phyloP scores from a whole-genome alignment of 2,329 filamentous ascomycete genomes.

The Sporothrix brunneoviolacea region DNA sequence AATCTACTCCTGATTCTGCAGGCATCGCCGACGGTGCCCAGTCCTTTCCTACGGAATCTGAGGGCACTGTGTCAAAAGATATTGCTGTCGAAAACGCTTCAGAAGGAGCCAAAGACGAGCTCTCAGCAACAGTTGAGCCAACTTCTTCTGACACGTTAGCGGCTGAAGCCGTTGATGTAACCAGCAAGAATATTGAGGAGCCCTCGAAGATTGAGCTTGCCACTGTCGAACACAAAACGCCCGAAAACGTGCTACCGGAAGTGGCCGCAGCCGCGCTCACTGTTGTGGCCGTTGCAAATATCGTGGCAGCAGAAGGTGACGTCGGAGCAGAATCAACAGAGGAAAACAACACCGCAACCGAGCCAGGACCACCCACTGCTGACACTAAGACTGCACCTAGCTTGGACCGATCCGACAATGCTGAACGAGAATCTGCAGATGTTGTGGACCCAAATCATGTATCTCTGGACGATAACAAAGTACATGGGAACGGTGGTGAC shows the following conservation, averaged over 20 bases:
- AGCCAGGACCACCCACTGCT: constrained; percentile 3
- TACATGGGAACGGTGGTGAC: not conserved
- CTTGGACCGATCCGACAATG: constrained; percentile 8
- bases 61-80: no score
- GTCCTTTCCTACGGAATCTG: no score
- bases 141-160: no score
- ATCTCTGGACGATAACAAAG: constrained; percentile 7
- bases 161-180: no score
- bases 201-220: not conserved
- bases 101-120: no score
- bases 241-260: constrained; percentile 1
- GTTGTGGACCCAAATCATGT: constrained; percentile 7
- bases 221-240: not conserved
- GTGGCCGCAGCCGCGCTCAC: constrained; percentile 4
- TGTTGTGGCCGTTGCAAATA: constrained; percentile 5
- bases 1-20: no score
- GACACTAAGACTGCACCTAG: constrained; percentile 12
- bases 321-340: not conserved
- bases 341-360: not conserved
- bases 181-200: not conserved
- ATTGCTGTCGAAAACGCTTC: no score
- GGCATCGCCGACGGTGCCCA: no score
- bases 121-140: no score
- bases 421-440: constrained; percentile 12
- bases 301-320: constrained; percentile 14